Conservation (phyloP, 2,329 filamentous ascomycete genomes). For the Ophiostoma piceae region DNA sequence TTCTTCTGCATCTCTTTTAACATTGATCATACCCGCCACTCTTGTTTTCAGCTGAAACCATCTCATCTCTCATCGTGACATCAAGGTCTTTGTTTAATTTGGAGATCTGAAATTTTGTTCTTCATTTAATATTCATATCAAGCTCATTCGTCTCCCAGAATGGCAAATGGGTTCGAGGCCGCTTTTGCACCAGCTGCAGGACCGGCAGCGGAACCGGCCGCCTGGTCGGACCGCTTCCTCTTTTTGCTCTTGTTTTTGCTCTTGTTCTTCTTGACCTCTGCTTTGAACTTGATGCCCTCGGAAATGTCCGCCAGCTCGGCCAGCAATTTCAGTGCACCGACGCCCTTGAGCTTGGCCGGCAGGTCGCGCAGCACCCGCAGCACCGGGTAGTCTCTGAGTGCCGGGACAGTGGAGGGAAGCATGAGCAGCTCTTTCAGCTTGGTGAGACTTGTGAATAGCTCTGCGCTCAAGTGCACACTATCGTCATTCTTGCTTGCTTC, state of each 20-base stretch:
- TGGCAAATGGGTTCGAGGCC: constrained; percentile 24
- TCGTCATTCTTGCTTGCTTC: neutral
- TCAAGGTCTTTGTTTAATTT: neutral
- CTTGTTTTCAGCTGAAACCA: neutral
- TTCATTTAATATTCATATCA: neutral
- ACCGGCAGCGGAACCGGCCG: neutral
- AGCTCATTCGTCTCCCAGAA: constrained; percentile 17
- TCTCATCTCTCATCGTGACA: neutral
- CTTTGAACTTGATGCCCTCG: constrained; percentile 21
- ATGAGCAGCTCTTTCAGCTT: neutral
- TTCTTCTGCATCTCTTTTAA: neutral
- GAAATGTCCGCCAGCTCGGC: constrained; percentile 18
- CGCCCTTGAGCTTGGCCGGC: constrained; percentile 22
- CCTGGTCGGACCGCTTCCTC: constrained; percentile 16
- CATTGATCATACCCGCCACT: neutral
- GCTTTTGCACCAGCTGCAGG: neutral
- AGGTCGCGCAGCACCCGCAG: constrained; percentile 20
- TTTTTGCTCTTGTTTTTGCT: constrained; percentile 20
- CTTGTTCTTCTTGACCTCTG: constrained; percentile 6
- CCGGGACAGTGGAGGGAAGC: constrained; percentile 15
- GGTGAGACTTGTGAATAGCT: neutral
- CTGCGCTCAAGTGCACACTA: neutral
- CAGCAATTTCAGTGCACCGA: constrained; percentile 21
- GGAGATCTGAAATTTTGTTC: neutral
- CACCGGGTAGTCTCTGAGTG: constrained; percentile 24